Evolutionary conservation across 208 protist species (phyloP).

Genomic region (Naegleria fowleri): DNA sequence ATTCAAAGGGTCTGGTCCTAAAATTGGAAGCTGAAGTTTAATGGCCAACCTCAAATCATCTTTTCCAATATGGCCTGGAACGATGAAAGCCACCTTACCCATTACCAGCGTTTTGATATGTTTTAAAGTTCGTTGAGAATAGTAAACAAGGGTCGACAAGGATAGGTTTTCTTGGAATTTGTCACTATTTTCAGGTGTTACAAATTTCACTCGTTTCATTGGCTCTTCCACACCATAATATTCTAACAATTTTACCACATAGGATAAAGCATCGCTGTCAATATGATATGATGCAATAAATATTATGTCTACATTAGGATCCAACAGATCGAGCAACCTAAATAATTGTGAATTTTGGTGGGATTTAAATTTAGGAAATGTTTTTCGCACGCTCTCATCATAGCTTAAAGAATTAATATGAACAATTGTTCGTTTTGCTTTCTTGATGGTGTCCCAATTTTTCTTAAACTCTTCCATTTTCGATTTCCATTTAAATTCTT

Average conservation of each 20-base stretch:
- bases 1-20: slow-evolving; percentile 63
- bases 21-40: slow-evolving; percentile 70
- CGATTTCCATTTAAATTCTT: not conserved
- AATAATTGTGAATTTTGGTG: slow-evolving; percentile 58
- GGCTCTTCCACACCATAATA: slow-evolving; percentile 50
- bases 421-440: not conserved
- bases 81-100: slow-evolving; percentile 62
- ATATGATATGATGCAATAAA: slow-evolving; percentile 64
- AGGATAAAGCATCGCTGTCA: slow-evolving; percentile 64
- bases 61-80: slow-evolving; percentile 68
- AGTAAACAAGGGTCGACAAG: slow-evolving; percentile 62
- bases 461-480: not conserved
- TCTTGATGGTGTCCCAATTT: slow-evolving; percentile 10
- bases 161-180: slow-evolving; percentile 62
- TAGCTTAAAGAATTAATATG: not conserved
- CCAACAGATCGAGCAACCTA: slow-evolving; percentile 62
- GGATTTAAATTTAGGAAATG: not conserved
- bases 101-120: slow-evolving; percentile 58
- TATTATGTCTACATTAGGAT: slow-evolving; percentile 69
- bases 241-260: slow-evolving; percentile 65
- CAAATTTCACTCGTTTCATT: slow-evolving; percentile 54
- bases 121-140: slow-evolving; percentile 68
- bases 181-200: slow-evolving; percentile 67
- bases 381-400: not conserved
- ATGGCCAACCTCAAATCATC: slow-evolving; percentile 73